phyloP scores from a whole-genome alignment of 108 stramenopile genomes.

The Cyclotella atomus region DNA sequence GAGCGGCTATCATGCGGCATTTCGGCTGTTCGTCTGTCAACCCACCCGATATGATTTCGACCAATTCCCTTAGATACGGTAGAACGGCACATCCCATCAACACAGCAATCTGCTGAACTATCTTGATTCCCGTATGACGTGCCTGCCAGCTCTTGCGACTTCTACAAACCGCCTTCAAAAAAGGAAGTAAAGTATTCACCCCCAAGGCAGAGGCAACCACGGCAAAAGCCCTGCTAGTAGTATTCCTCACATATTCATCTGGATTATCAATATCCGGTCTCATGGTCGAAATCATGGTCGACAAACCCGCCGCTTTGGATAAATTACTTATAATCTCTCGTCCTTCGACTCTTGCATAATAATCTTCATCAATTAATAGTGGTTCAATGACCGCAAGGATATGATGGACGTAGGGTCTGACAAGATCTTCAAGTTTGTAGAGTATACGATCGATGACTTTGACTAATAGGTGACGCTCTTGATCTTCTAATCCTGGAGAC shows the following conservation, averaged over 20 bases:
- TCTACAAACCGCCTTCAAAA: slow-evolving; percentile 98
- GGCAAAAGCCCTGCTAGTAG: slow-evolving; percentile 97
- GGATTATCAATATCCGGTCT: slow-evolving; percentile 99
- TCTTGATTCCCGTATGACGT: slow-evolving; percentile 99
- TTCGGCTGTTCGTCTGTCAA: slow-evolving; percentile 97
- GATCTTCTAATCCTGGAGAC: slow-evolving; percentile 98
- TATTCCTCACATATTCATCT: slow-evolving; percentile 98
- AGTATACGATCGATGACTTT: slow-evolving; percentile 99
- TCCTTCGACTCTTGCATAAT: slow-evolving; percentile 98
- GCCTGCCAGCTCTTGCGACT: slow-evolving; percentile 98
- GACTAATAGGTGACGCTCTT: slow-evolving; percentile 98
- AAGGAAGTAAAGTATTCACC: slow-evolving; percentile 94
- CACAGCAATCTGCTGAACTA: slow-evolving; percentile 99
- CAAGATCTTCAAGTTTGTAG: slow-evolving; percentile 97
- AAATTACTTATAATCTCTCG: slow-evolving; percentile 99
- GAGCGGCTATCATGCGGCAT: slow-evolving; percentile 95
- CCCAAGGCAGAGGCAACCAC: slow-evolving; percentile 99
- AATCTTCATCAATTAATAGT: slow-evolving; percentile 98
- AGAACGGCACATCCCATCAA: slow-evolving; percentile 98
- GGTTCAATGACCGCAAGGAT: slow-evolving; percentile 98
- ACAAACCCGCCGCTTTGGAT: slow-evolving; percentile 98
- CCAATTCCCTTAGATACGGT: slow-evolving; percentile 95
- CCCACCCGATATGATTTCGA: slow-evolving; percentile 96
- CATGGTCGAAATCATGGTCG: slow-evolving; percentile 99
- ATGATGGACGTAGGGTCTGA: slow-evolving; percentile 96